phyloP scores from a whole-genome alignment of 768 basidiomycete genomes.

The Cystobasidium ongulense region DNA sequence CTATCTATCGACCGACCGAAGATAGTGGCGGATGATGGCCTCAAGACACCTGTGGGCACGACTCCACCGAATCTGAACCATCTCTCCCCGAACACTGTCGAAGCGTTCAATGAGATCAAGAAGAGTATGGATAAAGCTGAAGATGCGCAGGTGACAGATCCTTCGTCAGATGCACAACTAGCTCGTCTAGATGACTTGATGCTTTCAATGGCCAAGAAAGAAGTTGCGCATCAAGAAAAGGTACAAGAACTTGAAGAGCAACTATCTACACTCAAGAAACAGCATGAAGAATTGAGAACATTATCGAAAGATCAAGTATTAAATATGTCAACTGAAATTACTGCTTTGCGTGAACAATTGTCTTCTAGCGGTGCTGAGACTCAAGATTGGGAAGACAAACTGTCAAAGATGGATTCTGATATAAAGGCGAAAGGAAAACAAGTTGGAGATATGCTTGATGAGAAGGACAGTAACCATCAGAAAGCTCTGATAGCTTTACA shows the following conservation, averaged over 20 bases:
- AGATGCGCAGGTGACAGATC: slow-evolving; percentile 42
- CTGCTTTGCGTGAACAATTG: slow-evolving; percentile 29
- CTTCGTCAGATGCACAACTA: slow-evolving; percentile 8
- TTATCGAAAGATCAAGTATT: slow-evolving; percentile 78
- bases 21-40: neutral
- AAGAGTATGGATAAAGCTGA: slow-evolving; percentile 52
- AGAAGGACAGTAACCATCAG: slow-evolving; percentile 46
- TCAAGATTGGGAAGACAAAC: neutral
- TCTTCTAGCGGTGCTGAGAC: neutral
- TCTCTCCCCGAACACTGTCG: slow-evolving; percentile 63
- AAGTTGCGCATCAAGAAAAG: slow-evolving; percentile 73
- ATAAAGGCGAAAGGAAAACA: slow-evolving; percentile 15
- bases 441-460: neutral
- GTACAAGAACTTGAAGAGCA: slow-evolving; percentile 66
- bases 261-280: slow-evolving; percentile 55
- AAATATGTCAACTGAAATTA: slow-evolving; percentile 68
- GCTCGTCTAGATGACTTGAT: slow-evolving; percentile 76
- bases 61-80: slow-evolving; percentile 14
- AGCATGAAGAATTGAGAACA: slow-evolving; percentile 70
- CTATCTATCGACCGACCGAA: neutral
- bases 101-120: slow-evolving; percentile 67
- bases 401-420: neutral
- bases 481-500: neutral
- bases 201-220: slow-evolving; percentile 98
- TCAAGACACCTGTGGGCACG: neutral